A percentile compares a stretch with the other conserved stretches of the same genome.
Evolutionary conservation across 352 stramenopile species (phyloP).

Genomic region (Thalassiosira hispida): DNA sequence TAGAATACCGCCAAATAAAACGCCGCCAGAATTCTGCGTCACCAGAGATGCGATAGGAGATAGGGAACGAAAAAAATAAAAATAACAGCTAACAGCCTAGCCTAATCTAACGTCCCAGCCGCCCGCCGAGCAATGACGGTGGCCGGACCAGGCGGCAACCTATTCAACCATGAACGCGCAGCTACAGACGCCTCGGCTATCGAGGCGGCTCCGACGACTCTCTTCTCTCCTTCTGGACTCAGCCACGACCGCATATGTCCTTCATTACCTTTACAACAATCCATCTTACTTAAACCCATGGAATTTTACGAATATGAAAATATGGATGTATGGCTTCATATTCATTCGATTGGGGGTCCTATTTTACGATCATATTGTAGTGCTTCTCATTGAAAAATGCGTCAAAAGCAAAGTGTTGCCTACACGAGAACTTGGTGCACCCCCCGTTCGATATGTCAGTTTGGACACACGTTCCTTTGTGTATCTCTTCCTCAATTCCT

Average conservation of each 20-base stretch:
- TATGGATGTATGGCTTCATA: constrained; percentile 60
- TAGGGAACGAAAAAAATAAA: too few species aligned
- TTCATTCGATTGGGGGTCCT: constrained; percentile 61
- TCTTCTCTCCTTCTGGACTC: constrained; percentile 57
- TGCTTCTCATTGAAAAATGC: constrained; percentile 61
- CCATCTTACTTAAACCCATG: constrained; percentile 75
- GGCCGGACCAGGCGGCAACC: too few species aligned
- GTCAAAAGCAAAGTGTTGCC: constrained; percentile 58
- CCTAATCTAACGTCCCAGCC: too few species aligned
- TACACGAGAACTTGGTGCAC: constrained; percentile 61
- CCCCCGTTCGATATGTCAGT: constrained; percentile 68
- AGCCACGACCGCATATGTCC: constrained; percentile 42
- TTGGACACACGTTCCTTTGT: constrained; percentile 58
- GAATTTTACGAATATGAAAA: constrained; percentile 41
- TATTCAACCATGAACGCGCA: too few species aligned
- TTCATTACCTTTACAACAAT: constrained; percentile 51
- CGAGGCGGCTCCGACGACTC: constrained; percentile 26
- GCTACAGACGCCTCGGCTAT: constrained; percentile 2
- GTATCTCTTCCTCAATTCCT: constrained; percentile 70
- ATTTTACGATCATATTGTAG: constrained; percentile 78
- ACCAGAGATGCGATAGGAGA: too few species aligned
- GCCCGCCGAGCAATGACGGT: too few species aligned
- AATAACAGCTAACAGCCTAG: too few species aligned
- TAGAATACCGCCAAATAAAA: too few species aligned
- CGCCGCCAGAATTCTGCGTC: too few species aligned